Conservation (phyloP, 306 rosid species). For the Ziziphus jujuba region DNA sequence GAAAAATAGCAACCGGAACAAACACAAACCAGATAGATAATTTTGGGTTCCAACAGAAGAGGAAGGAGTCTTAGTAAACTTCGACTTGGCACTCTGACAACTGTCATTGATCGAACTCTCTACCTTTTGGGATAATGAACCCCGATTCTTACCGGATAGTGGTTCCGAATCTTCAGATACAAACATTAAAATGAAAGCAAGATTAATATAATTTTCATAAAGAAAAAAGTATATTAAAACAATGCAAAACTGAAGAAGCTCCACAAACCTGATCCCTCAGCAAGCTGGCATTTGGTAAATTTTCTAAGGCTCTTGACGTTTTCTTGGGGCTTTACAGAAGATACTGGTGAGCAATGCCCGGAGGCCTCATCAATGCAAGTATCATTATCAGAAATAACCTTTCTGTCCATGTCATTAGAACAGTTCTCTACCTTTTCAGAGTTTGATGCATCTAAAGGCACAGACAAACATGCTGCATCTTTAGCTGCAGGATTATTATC, state of each 20-base stretch:
- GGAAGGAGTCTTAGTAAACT: conserved; percentile 9
- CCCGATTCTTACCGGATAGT: conserved; percentile 34
- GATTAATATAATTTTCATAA: conserved; percentile 14
- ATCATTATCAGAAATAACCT: conserved; percentile 4
- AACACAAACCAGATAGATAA: conserved; percentile 13
- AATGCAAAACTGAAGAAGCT: background rate
- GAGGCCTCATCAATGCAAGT: conserved; percentile 16
- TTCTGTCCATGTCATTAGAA: conserved; percentile 22
- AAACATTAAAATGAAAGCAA: background rate
- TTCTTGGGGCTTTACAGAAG: conserved; percentile 16
- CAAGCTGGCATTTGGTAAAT: conserved; percentile 24
- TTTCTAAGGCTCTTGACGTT: conserved; percentile 14
- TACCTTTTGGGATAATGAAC: conserved; percentile 3
- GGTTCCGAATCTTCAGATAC: conserved; percentile 8
- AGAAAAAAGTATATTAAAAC: background rate
- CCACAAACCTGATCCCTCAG: conserved; percentile 32
- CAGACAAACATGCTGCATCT: conserved; percentile 4
- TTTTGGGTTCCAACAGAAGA: conserved; percentile 10
- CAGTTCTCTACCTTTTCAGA: conserved; percentile 23
- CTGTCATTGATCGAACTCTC: conserved; percentile 15
- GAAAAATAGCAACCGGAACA: background rate
- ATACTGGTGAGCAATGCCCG: conserved; percentile 13
- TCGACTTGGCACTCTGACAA: conserved; percentile 15
- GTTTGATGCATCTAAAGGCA: conserved; percentile 30
- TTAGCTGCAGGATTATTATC: background rate